A percentile compares a stretch with the other conserved stretches of the same genome.
phyloP scores from a whole-genome alignment of 1,284 basidiomycete genomes.

The Naganishia cerealis region DNA sequence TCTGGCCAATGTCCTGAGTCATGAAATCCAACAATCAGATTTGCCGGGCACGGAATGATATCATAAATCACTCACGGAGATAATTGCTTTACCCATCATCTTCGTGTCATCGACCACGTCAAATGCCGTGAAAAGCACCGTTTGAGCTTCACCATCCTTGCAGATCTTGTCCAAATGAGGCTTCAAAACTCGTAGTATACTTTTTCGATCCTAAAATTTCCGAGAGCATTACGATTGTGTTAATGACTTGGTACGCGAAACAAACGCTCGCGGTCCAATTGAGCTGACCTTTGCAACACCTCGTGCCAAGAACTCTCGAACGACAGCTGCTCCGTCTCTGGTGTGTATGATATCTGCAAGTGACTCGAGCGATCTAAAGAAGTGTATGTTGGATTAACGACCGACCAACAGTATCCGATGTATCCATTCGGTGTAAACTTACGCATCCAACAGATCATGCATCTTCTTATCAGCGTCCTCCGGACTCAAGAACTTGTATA shows the following conservation, averaged over 20 bases:
- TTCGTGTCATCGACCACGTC: slow-evolving; percentile 88
- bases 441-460: slow-evolving; percentile 52
- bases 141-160: slow-evolving; percentile 78
- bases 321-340: slow-evolving; percentile 79
- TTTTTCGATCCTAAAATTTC: slow-evolving; percentile 71
- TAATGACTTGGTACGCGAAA: background rate
- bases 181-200: slow-evolving; percentile 78
- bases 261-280: background rate
- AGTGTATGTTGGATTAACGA: background rate
- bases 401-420: background rate
- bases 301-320: slow-evolving; percentile 74
- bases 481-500: slow-evolving; percentile 48
- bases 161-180: slow-evolving; percentile 82
- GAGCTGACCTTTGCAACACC: slow-evolving; percentile 70
- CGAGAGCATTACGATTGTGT: slow-evolving; percentile 17
- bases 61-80: slow-evolving; percentile 61
- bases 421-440: slow-evolving; percentile 22
- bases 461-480: slow-evolving; percentile 52
- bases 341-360: slow-evolving; percentile 89
- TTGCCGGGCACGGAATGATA: background rate
- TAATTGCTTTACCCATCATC: slow-evolving; percentile 72
- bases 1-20: slow-evolving; percentile 51
- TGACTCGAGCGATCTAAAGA: slow-evolving; percentile 70
- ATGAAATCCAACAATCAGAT: slow-evolving; percentile 3
- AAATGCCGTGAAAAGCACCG: slow-evolving; percentile 80